Conservation (phyloP, 2,329 filamentous ascomycete species). For the Ilyonectria mors-panacis region DNA sequence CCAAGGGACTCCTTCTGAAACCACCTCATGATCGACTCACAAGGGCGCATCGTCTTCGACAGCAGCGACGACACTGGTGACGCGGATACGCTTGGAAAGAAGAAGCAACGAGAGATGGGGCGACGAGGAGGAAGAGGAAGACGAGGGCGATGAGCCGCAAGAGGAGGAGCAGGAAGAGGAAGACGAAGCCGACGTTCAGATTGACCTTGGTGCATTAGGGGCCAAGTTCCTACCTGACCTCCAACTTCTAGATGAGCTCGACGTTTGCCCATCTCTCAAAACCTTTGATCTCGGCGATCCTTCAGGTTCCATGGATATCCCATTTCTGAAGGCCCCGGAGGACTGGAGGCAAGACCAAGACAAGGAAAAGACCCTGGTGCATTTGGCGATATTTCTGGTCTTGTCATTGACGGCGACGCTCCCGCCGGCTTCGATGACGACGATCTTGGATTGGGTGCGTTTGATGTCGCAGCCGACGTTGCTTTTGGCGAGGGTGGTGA, state of each 20-base stretch:
- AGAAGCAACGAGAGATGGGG: conserved; percentile 58
- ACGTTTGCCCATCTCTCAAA: conserved; percentile 95
- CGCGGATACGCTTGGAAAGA: conserved; percentile 53
- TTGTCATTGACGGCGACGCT: conserved; percentile 90
- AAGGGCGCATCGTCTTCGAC: conserved; percentile 96
- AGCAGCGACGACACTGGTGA: conserved; percentile 89
- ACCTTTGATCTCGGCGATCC: conserved; percentile 92
- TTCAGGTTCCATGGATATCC: conserved; percentile 88
- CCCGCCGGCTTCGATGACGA: conserved; percentile 81
- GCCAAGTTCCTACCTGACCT: conserved; percentile 90
- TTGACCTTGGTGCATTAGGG: conserved; percentile 83
- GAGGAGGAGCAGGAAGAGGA: conserved; percentile 63
- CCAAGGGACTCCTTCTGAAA: conserved; percentile 95
- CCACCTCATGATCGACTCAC: conserved; percentile 93
- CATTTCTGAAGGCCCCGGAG: conserved; percentile 90
- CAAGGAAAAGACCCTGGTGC: conserved; percentile 69
- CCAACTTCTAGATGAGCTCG: conserved; percentile 82
- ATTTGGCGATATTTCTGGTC: conserved; percentile 79
- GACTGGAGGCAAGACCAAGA: conserved; percentile 84
- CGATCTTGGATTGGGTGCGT: conserved; percentile 80
- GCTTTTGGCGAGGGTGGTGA: conserved; percentile 97
- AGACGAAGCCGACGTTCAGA: conserved; percentile 72
- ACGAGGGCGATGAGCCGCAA: conserved; percentile 36
- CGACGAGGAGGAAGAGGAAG: conserved; percentile 56
- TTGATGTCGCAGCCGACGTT: conserved; percentile 79